These are phyloP conservation scores for Annulohypoxylon nitens DNA, from an alignment of 495 filamentous ascomycete species.

Conservation along the genomic window DNA sequence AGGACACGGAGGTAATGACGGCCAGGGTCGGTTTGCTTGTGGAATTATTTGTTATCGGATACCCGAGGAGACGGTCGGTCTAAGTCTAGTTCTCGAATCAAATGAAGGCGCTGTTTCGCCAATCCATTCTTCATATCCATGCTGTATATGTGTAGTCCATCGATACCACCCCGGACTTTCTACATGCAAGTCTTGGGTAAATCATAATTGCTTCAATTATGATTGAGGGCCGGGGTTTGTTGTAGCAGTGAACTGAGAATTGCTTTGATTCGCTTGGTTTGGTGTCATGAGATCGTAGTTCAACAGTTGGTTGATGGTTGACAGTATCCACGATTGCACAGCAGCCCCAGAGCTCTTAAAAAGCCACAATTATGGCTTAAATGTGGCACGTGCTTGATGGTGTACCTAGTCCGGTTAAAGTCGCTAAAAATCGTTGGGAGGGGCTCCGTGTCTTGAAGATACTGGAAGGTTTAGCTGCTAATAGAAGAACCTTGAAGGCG, in stretches of 20 bases:
- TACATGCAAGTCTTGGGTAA: background rate
- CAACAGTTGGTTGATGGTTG: slow-evolving; percentile 3
- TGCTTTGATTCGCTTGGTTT: background rate
- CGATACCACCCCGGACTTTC: background rate
- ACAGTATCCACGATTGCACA: background rate
- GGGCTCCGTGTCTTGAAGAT: slow-evolving; percentile 17
- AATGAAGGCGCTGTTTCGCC: background rate
- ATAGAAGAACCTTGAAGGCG: background rate
- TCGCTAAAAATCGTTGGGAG: slow-evolving; percentile 20
- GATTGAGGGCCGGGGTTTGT: background rate
- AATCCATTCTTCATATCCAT: slow-evolving; percentile 4
- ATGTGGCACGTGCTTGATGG: slow-evolving; percentile 38
- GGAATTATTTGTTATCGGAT: slow-evolving; percentile 27
- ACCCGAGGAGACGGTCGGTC: slow-evolving; percentile 36
- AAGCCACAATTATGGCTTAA: slow-evolving; percentile 22
- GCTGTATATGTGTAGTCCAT: background rate
- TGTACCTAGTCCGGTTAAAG: slow-evolving; percentile 14
- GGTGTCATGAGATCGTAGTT: background rate
- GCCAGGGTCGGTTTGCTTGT: background rate
- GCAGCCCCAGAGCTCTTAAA: background rate
- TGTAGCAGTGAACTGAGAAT: background rate
- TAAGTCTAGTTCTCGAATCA: slow-evolving; percentile 20
- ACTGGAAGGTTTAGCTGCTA: slow-evolving; percentile 17
- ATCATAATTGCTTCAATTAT: background rate
- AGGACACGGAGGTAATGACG: slow-evolving; percentile 67